These are phyloP conservation scores for Macrolepiota dolichaula DNA, from an alignment of 768 basidiomycete species.

Conservation along the genomic window DNA sequence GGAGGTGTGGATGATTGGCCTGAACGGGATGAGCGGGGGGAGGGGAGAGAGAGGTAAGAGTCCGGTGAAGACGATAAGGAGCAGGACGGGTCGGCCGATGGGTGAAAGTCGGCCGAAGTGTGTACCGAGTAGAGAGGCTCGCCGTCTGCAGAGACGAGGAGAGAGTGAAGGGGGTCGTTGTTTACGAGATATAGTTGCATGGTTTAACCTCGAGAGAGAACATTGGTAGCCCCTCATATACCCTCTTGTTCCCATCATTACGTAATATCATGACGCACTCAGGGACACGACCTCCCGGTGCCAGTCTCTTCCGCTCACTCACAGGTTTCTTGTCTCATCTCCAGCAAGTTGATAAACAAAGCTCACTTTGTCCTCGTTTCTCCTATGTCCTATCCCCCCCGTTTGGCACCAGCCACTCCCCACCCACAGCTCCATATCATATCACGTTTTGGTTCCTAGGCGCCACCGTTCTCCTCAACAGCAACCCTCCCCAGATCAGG, in stretches of 20 bases:
- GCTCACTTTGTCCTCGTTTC: too few relatives aligned
- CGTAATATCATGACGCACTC: background rate
- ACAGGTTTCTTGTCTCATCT: background rate
- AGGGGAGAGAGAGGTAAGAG: background rate
- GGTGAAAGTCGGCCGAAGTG: slow-evolving; percentile 16
- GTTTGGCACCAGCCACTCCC: background rate
- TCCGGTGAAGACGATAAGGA: background rate
- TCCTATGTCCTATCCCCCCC: background rate
- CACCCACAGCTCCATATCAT: background rate
- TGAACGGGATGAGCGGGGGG: background rate
- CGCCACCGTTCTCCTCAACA: background rate
- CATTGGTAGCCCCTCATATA: background rate
- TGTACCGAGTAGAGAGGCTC: slow-evolving; percentile 28
- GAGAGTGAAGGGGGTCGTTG: slow-evolving; percentile 35
- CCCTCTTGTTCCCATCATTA: background rate
- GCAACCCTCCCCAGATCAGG: background rate
- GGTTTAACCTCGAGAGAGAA: background rate
- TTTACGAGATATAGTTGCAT: slow-evolving; percentile 34
- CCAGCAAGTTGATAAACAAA: too few relatives aligned
- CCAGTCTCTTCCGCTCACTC: background rate
- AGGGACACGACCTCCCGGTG: background rate
- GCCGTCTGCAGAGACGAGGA: slow-evolving; percentile 30
- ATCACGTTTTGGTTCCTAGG: background rate
- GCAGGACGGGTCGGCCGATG: background rate
- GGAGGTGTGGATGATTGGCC: background rate